Base-by-base conservation (phyloP, 2,329 filamentous ascomycete genomes). In the Ascosphaera apis region DNA sequence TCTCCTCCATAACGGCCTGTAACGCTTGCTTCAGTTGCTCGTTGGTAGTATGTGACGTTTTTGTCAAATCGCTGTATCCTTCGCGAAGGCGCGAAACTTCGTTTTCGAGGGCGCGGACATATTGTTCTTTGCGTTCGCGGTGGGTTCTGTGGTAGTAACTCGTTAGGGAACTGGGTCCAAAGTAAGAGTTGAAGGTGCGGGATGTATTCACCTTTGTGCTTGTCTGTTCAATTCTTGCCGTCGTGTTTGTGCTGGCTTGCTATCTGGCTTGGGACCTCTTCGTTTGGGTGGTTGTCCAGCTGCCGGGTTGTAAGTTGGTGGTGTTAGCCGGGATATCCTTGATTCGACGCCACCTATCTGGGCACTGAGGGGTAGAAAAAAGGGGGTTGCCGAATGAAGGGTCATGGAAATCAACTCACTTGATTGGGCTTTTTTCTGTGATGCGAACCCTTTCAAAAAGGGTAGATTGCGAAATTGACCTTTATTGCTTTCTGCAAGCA, bases 141-240 rank as follows among this genome's bases (percentile, higher is more conserved):
- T 98, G 88, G 13, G 88, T 95, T 51, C 88, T 92, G 50, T 37
- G 39, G 39, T 27, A 37, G 51, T 23, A 51, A 32, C n/a, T 12
- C 15, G 15, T 21, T n/a, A 31, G 25, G 15, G 36, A 13, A 15
- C 9, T 4, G 5, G 32, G 16, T 15, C 23, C 28, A 34, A 23
- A 31, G 4, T 33, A 21, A 2, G 33, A 11, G 15, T 36, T 15
- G 35, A 18, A 32, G 32, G 17, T 33, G 31, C 31, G 23, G 31
- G 15, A 25, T 15, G 30, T 31, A 35, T 57, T 46, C 69, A 91
- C 84, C 84, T 76, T 56, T 95, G 88, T 19, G 88, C 88, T 59
- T 95, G 86, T 43, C 88, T 72, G 52, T 95, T 95, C 41, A 95
- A 62, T 55, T 95, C 86, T 52, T 95, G 88, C 43, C 86, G 72